phyloP scores from a whole-genome alignment of 2,329 filamentous ascomycete species.

The Neonectria sp. region DNA sequence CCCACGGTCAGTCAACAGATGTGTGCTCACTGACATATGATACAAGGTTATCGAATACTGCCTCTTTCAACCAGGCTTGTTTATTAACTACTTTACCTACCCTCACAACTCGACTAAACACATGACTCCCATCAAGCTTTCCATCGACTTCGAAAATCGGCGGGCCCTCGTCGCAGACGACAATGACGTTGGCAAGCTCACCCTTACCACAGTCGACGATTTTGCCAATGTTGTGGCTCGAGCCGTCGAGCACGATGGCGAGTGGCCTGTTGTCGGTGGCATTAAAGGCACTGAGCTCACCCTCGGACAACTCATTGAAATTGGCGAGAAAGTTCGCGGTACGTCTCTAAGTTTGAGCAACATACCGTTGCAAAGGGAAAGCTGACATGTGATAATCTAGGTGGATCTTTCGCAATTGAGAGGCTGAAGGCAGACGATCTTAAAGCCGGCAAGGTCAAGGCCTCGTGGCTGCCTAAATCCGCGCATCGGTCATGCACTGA shows the following conservation, averaged over 20 bases:
- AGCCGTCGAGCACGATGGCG: conserved; percentile 59
- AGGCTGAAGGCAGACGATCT: conserved; percentile 39
- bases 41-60: conserved; percentile 67
- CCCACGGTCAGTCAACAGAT: neutral
- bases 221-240: conserved; percentile 55
- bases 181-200: conserved; percentile 57
- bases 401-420: conserved; percentile 39
- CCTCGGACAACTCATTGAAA: conserved; percentile 52
- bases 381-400: conserved; percentile 17
- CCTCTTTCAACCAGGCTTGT: conserved; percentile 68
- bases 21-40: neutral
- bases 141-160: conserved; percentile 55
- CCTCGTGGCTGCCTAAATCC: conserved; percentile 41
- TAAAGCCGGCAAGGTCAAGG: conserved; percentile 38
- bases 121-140: conserved; percentile 55
- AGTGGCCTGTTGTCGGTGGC: conserved; percentile 59
- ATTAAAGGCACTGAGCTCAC: conserved; percentile 56
- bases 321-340: conserved; percentile 59
- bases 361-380: neutral
- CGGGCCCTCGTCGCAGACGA: conserved; percentile 60
- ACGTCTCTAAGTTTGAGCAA: neutral
- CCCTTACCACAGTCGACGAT: conserved; percentile 60
- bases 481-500: conserved; percentile 37
- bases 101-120: conserved; percentile 62
- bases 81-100: conserved; percentile 67